Base-by-base conservation (phyloP, 352 stramenopile genomes). In the Thalassiosira exigua region DNA sequence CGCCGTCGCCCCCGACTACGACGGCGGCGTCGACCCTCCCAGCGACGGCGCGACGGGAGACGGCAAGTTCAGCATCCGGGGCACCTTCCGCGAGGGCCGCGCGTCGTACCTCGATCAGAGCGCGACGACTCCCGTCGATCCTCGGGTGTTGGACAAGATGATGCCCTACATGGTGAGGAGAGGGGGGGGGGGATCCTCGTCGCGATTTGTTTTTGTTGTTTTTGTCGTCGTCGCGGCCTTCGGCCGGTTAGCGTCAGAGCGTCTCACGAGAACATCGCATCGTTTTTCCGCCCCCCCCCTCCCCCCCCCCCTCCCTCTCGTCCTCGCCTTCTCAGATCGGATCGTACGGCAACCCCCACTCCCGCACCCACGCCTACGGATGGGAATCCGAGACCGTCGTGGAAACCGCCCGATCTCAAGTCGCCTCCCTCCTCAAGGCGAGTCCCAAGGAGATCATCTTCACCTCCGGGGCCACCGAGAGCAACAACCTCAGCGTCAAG, bases 401-500 rank as follows among this genome's bases (percentile, higher is more conserved):
- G 14, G 98, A 99, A 86, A 90, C 90, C 7, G 93, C 94, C 5
- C 84, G 94, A 39, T 82, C 82, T 33, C 86, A 96, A 75, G 92
- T 99, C 4, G 97, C 96, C 3, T 79, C 69, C 30, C 91, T 99
- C 22, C 98, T 99, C 61, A 91, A 94, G 44, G 97, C 97, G 30
- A 73, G 69, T 52, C 79, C 96, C 11, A 99, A 99, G 82, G 98
- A 99, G 85, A 98, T 99, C 65, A 96, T 99, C 60, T 99, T 99
- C 77, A 99, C 97, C 17, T 99, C 96, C 12, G 97, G 98, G 39
- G 98, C 97, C 1, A 99, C 97, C 0, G 98, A 99, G 92, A 96
- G 92, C 58, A 99, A 99, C 92, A 99, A 99, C 85, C 88, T 98
- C 12, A 96, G 96, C 62, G 95, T 99, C 70, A 99, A 99, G 90